Evolutionary conservation across 148 eudicot species (phyloP), one percentile per base, ranked within the genome.

Genomic region (Camellia granthamiana): DNA sequence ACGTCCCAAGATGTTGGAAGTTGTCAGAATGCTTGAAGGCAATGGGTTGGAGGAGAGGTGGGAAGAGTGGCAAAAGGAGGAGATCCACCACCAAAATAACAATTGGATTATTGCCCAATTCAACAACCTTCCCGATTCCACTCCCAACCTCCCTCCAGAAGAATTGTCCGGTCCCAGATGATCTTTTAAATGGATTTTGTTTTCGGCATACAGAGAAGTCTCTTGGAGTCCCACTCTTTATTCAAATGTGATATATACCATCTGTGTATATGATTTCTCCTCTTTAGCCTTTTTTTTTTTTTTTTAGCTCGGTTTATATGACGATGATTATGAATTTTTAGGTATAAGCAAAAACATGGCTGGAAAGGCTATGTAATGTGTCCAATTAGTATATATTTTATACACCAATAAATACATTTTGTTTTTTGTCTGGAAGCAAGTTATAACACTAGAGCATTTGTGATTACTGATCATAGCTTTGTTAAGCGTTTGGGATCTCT

Each of bases 31-130:
- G 93, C 91, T 90, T 1, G 90, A 90, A 84, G 93, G 93, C 7
- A 85, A 88, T 72, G 91, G 90, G 42, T 82, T 90, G 79, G 88
- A 90, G 0, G 87, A 87, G 84, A 87, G 88, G 66, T 90, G 93
- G 93, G 90, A 88, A 69, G 91, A 88, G 80, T 88, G 93, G 93
- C 90, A 87, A 77, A 87, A 84, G 77, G 90, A 85, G 3, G 91
- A 90, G 63, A 77, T 71, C 41, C 81, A 82, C 72, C 72, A 82
- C 60, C 88, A 82, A 21, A 69, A 85, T 77, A 78, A 83, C 69
- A 86, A 77, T 42, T 86, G 89, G 91, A 83, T 88, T 10, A 49
- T 80, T 43, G 38, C 38, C 38, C 38, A 30, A 30, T 30, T 30
- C 38, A 30, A 1, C 38, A 30, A 30, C 38, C 38, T 30, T 30